Percentiles rank a stretch among this genome's conserved stretches.
phyloP scores from a whole-genome alignment of 768 basidiomycete species.

The Astraeus odoratus region DNA sequence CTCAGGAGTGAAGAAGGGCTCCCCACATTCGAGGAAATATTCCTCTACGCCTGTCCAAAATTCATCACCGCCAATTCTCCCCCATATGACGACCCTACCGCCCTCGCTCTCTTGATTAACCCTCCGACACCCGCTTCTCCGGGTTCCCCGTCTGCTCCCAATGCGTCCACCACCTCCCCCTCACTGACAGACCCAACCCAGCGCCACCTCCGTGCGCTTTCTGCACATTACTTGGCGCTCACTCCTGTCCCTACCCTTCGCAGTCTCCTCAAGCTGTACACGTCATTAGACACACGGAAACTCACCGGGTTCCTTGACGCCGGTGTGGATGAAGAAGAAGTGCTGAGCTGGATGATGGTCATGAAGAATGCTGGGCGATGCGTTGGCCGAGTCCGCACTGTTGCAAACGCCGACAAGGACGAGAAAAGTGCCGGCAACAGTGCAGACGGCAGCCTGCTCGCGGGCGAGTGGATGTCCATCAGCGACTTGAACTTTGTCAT shows the following conservation, averaged over 20 bases:
- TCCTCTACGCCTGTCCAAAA: slow-evolving; percentile 91
- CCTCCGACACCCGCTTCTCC: slow-evolving; percentile 31
- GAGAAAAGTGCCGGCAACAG: slow-evolving; percentile 25
- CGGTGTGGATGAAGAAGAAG: slow-evolving; percentile 79
- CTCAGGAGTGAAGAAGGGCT: slow-evolving; percentile 73
- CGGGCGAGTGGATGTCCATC: slow-evolving; percentile 81
- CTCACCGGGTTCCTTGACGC: slow-evolving; percentile 82
- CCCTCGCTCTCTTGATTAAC: slow-evolving; percentile 46
- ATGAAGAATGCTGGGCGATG: slow-evolving; percentile 86
- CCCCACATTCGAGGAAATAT: slow-evolving; percentile 83
- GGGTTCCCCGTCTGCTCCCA: slow-evolving; percentile 15
- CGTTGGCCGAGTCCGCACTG: slow-evolving; percentile 35
- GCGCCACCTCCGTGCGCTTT: slow-evolving; percentile 80
- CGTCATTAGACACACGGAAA: slow-evolving; percentile 86
- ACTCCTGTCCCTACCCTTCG: slow-evolving; percentile 77
- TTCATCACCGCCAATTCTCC: slow-evolving; percentile 95
- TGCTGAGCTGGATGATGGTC: slow-evolving; percentile 95
- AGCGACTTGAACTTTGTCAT: slow-evolving; percentile 96
- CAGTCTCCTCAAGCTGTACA: slow-evolving; percentile 93
- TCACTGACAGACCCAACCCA: slow-evolving; percentile 58
- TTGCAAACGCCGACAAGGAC: slow-evolving; percentile 40
- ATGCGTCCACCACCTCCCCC: slow-evolving; percentile 18
- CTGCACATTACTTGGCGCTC: slow-evolving; percentile 71
- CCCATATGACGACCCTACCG: slow-evolving; percentile 76
- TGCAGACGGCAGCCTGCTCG: slow-evolving; percentile 51